phyloP scores from a whole-genome alignment of 768 basidiomycete species.

The Coprinopsis sp. region DNA sequence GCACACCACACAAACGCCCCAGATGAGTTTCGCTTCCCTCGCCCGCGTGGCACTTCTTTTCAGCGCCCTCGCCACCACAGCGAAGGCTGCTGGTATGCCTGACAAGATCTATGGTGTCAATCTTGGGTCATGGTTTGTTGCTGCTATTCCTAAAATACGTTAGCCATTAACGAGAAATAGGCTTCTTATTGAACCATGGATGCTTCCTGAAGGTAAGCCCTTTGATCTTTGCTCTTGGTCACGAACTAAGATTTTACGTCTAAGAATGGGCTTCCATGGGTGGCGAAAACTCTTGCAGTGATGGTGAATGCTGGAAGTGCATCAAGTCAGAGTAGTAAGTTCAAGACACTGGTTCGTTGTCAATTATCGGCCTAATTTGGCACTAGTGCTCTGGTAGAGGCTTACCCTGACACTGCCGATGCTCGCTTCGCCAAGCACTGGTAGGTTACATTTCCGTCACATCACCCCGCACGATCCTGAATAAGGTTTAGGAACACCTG shows the following conservation, averaged over 20 bases:
- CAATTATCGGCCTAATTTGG: neutral
- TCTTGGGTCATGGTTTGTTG: slow-evolving; percentile 55
- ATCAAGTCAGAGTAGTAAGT: slow-evolving; percentile 65
- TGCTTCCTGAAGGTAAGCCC: slow-evolving; percentile 59
- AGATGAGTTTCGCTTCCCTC: no score
- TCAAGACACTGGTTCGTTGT: neutral
- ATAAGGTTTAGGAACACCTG: slow-evolving; percentile 52
- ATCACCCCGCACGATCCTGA: neutral
- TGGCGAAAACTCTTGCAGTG: slow-evolving; percentile 56
- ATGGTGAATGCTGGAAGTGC: slow-evolving; percentile 55
- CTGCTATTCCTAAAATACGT: slow-evolving; percentile 5
- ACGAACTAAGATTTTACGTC: neutral
- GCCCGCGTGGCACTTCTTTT: slow-evolving; percentile 16
- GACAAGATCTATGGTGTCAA: slow-evolving; percentile 69
- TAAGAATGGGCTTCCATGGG: slow-evolving; percentile 74
- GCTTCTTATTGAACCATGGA: slow-evolving; percentile 79
- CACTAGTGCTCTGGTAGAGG: slow-evolving; percentile 54
- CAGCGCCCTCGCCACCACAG: slow-evolving; percentile 12
- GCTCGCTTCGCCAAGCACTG: slow-evolving; percentile 58
- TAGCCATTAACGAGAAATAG: slow-evolving; percentile 28
- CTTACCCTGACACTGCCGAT: slow-evolving; percentile 57
- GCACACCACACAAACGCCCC: no score
- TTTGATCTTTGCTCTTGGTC: neutral
- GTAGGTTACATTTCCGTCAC: slow-evolving; percentile 25
- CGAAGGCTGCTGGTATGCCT: slow-evolving; percentile 21